Evolutionary conservation across 495 filamentous ascomycete species (phyloP), one percentile per base, ranked within the genome.

Genomic region (Podospora australis): DNA sequence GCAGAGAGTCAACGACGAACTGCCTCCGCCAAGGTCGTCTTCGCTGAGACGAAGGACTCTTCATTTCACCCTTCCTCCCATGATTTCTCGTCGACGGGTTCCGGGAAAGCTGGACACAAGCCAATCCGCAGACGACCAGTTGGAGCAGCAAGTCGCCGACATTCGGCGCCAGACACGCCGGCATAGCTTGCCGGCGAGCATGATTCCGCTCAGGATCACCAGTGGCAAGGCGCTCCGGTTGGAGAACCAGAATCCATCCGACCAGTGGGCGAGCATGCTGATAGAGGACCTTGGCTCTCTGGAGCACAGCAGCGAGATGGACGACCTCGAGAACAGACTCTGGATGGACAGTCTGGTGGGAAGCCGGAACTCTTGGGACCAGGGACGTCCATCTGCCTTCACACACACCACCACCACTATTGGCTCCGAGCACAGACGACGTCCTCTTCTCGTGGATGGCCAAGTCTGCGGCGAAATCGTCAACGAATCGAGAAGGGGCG

Each of bases 331-430:
- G n/a, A n/a, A n/a, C n/a, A n/a, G n/a, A n/a, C n/a, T n/a, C n/a
- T n/a, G n/a, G 44, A 44, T 38, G 39, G 22, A 4, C 20, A 20
- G 30, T 28, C 26, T 29, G 39, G 39, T 11, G 24, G 19, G 44
- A 35, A 16, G 9, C 22, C n/a, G 42, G 36, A 11, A 28, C 26
- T n/a, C n/a, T 11, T 25, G 19, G 44, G 40, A 16, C 13, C 22
- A 19, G 42, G 36, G 11, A 28, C 26, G 24, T 58, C 59, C 41
- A 56, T 73, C 52, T 74, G 72, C 57, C 52, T 75, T 39, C 75
- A 77, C 58, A 77, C 69, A 55, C 75, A 78, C 48, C 73, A 78
- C 49, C 74, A 78, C 54, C 75, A 78, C 62, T 78, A 77, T 64
- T 78, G 73, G 75, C 55, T 75, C 24, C 70, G 67, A 26, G 48